Base-by-base conservation (phyloP, 257 asterid genomes). In the Solanum piurae region DNA sequence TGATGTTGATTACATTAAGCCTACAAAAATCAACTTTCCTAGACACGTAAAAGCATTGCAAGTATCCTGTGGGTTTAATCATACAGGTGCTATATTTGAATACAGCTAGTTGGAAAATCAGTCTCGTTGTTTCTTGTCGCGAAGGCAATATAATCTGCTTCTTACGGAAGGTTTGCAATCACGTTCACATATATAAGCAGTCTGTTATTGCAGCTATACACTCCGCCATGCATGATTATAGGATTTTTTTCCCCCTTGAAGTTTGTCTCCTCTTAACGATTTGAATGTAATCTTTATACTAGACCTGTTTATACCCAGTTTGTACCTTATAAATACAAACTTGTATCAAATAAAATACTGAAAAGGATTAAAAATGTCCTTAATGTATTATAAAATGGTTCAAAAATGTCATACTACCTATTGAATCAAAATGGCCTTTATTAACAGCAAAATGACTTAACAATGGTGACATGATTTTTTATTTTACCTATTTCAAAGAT, bases 51-150 rank as follows among this genome's bases (percentile, higher is more conserved):
- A 90, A 89, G 95, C 98, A 25, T 33, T 94, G 64, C 90, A 94
- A 89, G 91, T 96, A 86, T 96, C 99, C 27, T 96, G 99, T 27
- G 99, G 99, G 87, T 96, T 95, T 83, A 96, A 96, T 92, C 99
- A 96, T 90, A 94, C 99, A 0, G 99, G 95, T 46, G 98, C 91
- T 80, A 88, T 96, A 82, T 91, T 95, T 33, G 92, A 93, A 87
- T 89, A 84, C 83, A 80, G 89, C 52, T 86, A 89, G 91, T 34
- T 68, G 77, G 82, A 82, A 74, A 27, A 31, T 83, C 82, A 40
- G 20, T 64, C 46, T 33, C 58, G 18, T 40, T 64, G 73, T 62
- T 80, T 44, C 68, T 79, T 27, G 37, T 13, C n/a, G 14, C 20
- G 85, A 44, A 16, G 62, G 85, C 85, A 3, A 44, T 79, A 79